Evolutionary conservation across 2,329 filamentous ascomycete species (phyloP).

Genomic region (Ceratocystis lukuohia): DNA sequence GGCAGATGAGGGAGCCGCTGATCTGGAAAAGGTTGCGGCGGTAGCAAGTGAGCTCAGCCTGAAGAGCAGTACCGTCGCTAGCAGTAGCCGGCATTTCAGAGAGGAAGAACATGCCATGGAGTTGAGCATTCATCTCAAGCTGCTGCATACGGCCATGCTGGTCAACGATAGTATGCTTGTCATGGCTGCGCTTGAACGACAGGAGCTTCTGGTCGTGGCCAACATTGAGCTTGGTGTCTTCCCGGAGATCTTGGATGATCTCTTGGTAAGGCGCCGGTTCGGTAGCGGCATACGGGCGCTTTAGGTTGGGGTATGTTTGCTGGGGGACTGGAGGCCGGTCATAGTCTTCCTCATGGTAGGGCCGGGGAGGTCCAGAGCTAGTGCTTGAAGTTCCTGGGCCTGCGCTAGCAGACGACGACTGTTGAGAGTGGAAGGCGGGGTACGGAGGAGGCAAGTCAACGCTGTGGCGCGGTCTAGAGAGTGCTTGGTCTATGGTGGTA

Average conservation of each 20-base stretch:
- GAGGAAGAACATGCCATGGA: conserved; percentile 81
- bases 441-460: conserved; percentile 32
- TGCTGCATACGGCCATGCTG: conserved; percentile 46
- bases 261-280: conserved; percentile 43
- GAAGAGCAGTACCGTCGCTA: conserved; percentile 43
- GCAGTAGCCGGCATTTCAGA: conserved; percentile 60
- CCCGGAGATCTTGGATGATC: conserved; percentile 46
- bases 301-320: conserved; percentile 42
- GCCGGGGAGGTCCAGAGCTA: neutral
- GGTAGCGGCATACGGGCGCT: conserved; percentile 40
- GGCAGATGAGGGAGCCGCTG: conserved; percentile 73
- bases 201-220: conserved; percentile 49
- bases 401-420: conserved; percentile 7
- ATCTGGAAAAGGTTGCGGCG: conserved; percentile 93
- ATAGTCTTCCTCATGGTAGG: conserved; percentile 31
- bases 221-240: conserved; percentile 44
- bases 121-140: conserved; percentile 55
- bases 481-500: conserved; percentile 35
- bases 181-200: conserved; percentile 42
- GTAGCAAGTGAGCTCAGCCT: conserved; percentile 87
- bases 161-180: conserved; percentile 48
- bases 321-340: conserved; percentile 32
- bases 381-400: neutral
- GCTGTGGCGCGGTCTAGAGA: conserved; percentile 28
- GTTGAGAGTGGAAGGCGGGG: conserved; percentile 32